phyloP scores from a whole-genome alignment of 495 filamentous ascomycete species.

The Penicillium parvum region DNA sequence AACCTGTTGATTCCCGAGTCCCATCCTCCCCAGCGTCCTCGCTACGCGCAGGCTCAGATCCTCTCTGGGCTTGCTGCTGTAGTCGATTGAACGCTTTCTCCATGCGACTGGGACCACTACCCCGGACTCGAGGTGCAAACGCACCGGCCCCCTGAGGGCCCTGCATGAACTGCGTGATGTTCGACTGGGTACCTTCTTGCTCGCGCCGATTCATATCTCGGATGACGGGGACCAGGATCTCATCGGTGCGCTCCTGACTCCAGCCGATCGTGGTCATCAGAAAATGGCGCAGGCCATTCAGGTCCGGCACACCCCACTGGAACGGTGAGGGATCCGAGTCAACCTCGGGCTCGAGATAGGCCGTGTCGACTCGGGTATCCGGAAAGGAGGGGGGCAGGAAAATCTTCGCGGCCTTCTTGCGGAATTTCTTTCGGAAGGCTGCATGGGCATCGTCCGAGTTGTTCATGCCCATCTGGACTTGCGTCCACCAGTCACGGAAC shows the following conservation, averaged over 20 bases:
- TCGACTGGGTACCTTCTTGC: slow-evolving; percentile 86
- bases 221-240: slow-evolving; percentile 91
- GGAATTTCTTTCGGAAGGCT: slow-evolving; percentile 79
- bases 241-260: slow-evolving; percentile 84
- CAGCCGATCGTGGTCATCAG: slow-evolving; percentile 94
- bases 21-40: not conserved
- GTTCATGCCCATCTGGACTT: slow-evolving; percentile 58
- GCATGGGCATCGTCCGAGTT: slow-evolving; percentile 37
- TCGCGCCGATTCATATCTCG: slow-evolving; percentile 86
- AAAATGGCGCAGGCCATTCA: slow-evolving; percentile 78
- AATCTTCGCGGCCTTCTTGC: slow-evolving; percentile 72
- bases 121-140: slow-evolving; percentile 70
- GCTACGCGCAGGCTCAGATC: not conserved
- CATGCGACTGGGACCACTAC: slow-evolving; percentile 69
- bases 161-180: slow-evolving; percentile 87
- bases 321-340: slow-evolving; percentile 74
- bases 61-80: slow-evolving; percentile 47
- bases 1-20: too few species aligned
- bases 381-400: slow-evolving; percentile 81
- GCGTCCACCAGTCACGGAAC: slow-evolving; percentile 84
- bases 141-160: slow-evolving; percentile 60
- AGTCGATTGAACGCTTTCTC: slow-evolving; percentile 70
- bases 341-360: slow-evolving; percentile 82
- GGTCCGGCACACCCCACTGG: slow-evolving; percentile 91
- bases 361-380: slow-evolving; percentile 64